Base-by-base conservation (phyloP, 139 green algal genomes). In the Chlamydomonas sphaeroides region DNA sequence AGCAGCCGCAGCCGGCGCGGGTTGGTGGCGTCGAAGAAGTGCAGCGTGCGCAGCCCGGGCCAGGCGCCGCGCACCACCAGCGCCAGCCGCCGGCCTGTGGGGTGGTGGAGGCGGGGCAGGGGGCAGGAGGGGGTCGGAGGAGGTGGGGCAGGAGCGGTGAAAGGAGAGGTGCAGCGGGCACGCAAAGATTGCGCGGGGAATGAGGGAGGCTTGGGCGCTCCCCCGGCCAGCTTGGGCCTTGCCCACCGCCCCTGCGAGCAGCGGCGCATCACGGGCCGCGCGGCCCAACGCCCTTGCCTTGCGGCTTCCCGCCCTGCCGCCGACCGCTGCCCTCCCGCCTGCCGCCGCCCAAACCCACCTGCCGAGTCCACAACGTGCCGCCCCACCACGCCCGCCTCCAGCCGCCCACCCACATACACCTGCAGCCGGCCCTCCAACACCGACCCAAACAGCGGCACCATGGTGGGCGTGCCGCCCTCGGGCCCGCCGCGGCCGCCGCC, bases 21-120 rank as follows among this genome's bases (percentile, higher is more conserved):
- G 21, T 15, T 84, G 66, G 63, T 65, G 33, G 80, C 59, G 41
- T 83, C 57, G 62, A 77, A 87, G 73, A 87, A 82, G 68, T 78
- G 77, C 59, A 87, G 26, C 66, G 85, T 84, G 36, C 78, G 65
- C 49, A 89, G 74, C 25, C 84, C 84, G 33, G 84, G 84, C 41
- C 72, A 80, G 76, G 41, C 39, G 76, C 76, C 76, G 62, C 76
- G 76, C 2, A 83, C 76, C 14, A 83, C 30, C 10, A 83, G 62
- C 17, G 76, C 76, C 23, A 73, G 39, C 0, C 76, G 76, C n/a
- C 45, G 62, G 38, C 76, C 76, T 83, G 32, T 21, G 36, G 33
- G 36, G 30, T 1, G 30, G 3, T n/a, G 17, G 17, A 49, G 66
- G 65, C 3, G 7, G 32, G 17, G 39, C 45, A 38, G 61, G 1